Evolutionary conservation across 805 yeast species (phyloP).

Genomic region (Saturnispora saitoi): DNA sequence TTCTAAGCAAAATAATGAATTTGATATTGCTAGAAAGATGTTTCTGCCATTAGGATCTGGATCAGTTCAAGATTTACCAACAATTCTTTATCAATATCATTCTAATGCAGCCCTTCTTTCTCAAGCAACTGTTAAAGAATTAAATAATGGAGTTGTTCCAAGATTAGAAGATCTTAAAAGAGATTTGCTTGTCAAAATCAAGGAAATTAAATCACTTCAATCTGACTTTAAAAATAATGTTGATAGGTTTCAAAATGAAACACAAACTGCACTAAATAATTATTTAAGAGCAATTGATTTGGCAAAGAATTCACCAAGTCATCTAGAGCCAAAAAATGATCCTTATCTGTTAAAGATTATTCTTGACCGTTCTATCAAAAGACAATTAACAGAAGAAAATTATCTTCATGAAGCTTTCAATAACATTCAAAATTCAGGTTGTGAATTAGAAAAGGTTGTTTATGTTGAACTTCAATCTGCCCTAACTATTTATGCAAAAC

Average conservation of each 20-base stretch:
- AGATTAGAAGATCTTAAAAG: conserved; percentile 59
- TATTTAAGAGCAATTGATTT: conserved; percentile 58
- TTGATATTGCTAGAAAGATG: conserved; percentile 34
- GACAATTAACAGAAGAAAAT: conserved; percentile 76
- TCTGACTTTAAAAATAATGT: conserved; percentile 80
- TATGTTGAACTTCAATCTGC: conserved; percentile 81
- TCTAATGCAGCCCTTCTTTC: conserved; percentile 51
- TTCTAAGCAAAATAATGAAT: conserved; percentile 26
- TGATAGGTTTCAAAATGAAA: conserved; percentile 55
- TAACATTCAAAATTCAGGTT: conserved; percentile 81
- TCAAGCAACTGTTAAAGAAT: conserved; percentile 48
- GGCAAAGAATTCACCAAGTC: conserved; percentile 40
- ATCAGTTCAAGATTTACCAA: conserved; percentile 78
- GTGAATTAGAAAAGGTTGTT: conserved; percentile 81
- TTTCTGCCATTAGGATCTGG: conserved; percentile 74
- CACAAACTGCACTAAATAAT: conserved; percentile 46
- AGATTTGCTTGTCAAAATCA: conserved; percentile 75
- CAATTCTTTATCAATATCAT: conserved; percentile 47
- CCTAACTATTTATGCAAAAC: conserved; percentile 58
- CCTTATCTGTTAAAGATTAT: conserved; percentile 69
- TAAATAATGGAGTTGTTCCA: conserved; percentile 54
- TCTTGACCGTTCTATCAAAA: conserved; percentile 69
- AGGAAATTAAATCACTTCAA: conserved; percentile 74
- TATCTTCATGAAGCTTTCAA: conserved; percentile 81
- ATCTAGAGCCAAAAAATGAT: conserved; percentile 51